Conservation (phyloP, 306 rosid species). For the Dalbergia cultrata region DNA sequence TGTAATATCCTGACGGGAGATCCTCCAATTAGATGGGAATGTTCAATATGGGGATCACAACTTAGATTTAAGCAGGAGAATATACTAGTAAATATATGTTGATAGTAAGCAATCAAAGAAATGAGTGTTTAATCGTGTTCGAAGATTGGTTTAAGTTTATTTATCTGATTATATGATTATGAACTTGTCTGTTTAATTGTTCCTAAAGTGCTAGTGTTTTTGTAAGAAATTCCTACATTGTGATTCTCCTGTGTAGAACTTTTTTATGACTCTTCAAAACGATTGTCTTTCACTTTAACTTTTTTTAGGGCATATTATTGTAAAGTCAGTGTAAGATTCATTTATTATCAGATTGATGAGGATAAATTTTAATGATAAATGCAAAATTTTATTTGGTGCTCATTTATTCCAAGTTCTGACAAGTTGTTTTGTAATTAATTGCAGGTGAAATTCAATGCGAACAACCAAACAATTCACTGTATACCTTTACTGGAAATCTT, state of each 20-base stretch:
- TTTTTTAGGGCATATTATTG: constrained; percentile 10
- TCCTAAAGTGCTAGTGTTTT: constrained; percentile 3
- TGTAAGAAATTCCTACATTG: constrained; percentile 18
- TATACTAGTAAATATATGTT: constrained; percentile 8
- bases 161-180: not conserved
- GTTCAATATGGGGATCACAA: constrained; percentile 26
- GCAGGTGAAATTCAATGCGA: constrained; percentile 97
- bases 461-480: constrained; percentile 94
- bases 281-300: not conserved
- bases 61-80: constrained; percentile 20
- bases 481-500: constrained; percentile 94
- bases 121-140: not conserved
- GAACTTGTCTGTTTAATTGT: constrained; percentile 30
- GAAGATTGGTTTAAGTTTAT: not conserved
- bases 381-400: constrained; percentile 24
- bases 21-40: constrained; percentile 26
- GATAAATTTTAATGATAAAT: constrained; percentile 15
- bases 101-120: not conserved
- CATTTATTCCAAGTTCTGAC: constrained; percentile 34
- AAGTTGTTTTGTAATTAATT: constrained; percentile 34
- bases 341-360: constrained; percentile 15
- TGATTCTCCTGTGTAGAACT: not conserved
- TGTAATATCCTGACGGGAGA: not conserved
- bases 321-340: constrained; percentile 16
- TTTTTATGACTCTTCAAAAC: constrained; percentile 1